phyloP scores from a whole-genome alignment of 352 stramenopile species.

The Pythium myriotylum region DNA sequence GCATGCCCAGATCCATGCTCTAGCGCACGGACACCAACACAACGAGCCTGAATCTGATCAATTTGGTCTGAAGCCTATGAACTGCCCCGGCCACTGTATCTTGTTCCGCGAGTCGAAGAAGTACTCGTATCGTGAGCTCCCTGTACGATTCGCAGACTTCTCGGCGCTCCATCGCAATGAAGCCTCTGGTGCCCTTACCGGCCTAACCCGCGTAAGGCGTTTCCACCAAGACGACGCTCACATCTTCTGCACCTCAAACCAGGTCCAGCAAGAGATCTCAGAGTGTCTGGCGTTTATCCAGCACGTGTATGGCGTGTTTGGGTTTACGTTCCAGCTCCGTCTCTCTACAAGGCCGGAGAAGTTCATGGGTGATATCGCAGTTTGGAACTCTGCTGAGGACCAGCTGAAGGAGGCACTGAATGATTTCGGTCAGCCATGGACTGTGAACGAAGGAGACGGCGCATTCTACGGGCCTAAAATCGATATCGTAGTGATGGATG shows the following conservation, averaged over 20 bases:
- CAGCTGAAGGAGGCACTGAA: constrained; percentile 69
- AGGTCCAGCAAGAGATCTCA: constrained; percentile 96
- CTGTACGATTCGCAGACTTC: constrained; percentile 94
- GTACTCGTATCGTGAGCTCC: constrained; percentile 96
- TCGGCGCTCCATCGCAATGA: constrained; percentile 96
- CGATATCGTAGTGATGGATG: constrained; percentile 97
- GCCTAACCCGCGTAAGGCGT: constrained; percentile 95
- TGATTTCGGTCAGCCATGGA: constrained; percentile 73
- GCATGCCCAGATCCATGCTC: constrained; percentile 29
- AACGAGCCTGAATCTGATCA: constrained; percentile 76
- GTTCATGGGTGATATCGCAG: constrained; percentile 91
- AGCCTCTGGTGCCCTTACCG: constrained; percentile 94
- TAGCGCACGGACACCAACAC: constrained; percentile 23
- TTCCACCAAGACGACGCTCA: constrained; percentile 99
- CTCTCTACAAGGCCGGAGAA: constrained; percentile 96
- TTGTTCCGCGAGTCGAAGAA: constrained; percentile 95
- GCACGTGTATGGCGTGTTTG: constrained; percentile 94
- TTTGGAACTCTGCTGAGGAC: constrained; percentile 93
- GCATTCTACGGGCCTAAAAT: constrained; percentile 99
- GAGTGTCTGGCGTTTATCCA: constrained; percentile 94
- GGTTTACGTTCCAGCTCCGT: constrained; percentile 93
- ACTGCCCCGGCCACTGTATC: constrained; percentile 97
- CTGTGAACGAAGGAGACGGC: constrained; percentile 94
- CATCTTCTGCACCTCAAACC: constrained; percentile 96
- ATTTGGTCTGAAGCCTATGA: constrained; percentile 99